Percentiles rank a stretch among this genome's conserved stretches.
phyloP scores from a whole-genome alignment of 1,284 basidiomycete genomes.

The Ceratobasidium sp. region DNA sequence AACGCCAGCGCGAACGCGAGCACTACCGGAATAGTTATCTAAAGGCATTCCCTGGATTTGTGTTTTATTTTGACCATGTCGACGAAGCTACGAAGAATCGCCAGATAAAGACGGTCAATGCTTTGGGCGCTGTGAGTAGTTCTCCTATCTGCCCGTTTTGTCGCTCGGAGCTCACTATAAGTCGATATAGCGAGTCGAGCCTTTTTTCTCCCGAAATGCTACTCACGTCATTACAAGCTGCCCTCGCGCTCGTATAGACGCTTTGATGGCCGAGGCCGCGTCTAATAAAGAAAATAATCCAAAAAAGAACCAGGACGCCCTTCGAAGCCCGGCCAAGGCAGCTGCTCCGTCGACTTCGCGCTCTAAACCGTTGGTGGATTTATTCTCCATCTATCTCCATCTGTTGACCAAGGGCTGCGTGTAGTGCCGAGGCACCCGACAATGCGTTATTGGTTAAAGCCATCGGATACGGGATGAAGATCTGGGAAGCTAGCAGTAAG shows the following conservation, averaged over 20 bases:
- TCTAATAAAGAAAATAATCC: conserved; percentile 74
- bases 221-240: conserved; percentile 88
- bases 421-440: conserved; percentile 54
- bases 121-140: conserved; percentile 84
- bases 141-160: conserved; percentile 34
- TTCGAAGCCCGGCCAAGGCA: conserved; percentile 73
- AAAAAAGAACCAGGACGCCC: conserved; percentile 46
- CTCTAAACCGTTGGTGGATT: conserved; percentile 44
- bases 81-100: conserved; percentile 64
- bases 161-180: conserved; percentile 43
- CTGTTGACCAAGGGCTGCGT: conserved; percentile 22
- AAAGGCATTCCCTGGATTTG: conserved; percentile 84
- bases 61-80: conserved; percentile 86
- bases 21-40: conserved; percentile 89
- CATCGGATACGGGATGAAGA: conserved; percentile 82
- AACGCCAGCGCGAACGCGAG: conserved; percentile 70
- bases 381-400: conserved; percentile 6
- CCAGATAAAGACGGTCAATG: conserved; percentile 68
- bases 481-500: conserved; percentile 66
- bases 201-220: conserved; percentile 87
- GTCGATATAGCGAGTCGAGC: conserved; percentile 73
- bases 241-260: conserved; percentile 58
- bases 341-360: conserved; percentile 49
- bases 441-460: conserved; percentile 79
- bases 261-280: conserved; percentile 54